Evolutionary conservation across 1,284 basidiomycete species (phyloP).

Genomic region (Apiotrichum brassicae): DNA sequence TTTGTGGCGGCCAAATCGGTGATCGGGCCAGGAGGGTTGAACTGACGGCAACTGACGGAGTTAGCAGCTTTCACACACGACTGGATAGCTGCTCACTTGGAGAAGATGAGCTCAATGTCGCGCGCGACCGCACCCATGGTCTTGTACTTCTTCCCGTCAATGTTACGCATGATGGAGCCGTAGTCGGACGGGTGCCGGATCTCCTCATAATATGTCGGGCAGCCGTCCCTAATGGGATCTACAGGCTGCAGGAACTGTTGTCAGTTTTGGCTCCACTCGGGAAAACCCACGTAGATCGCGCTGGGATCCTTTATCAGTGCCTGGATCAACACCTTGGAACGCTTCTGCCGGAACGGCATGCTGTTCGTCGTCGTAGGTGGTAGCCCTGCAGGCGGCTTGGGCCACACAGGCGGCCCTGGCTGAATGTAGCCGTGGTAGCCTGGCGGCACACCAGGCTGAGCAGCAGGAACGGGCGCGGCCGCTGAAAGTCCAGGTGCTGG

Average conservation of each 20-base stretch:
- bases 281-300: constrained; percentile 52
- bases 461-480: neutral
- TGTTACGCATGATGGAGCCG: constrained; percentile 69
- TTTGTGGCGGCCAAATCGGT: constrained; percentile 67
- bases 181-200: constrained; percentile 94
- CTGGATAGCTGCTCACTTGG: constrained; percentile 54
- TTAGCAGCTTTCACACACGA: neutral
- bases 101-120: constrained; percentile 78
- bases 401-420: constrained; percentile 38
- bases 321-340: constrained; percentile 68
- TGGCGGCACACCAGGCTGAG: neutral
- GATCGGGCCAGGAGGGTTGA: constrained; percentile 64
- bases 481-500: neutral
- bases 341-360: constrained; percentile 63
- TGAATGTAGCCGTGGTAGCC: constrained; percentile 29
- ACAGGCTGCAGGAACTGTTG: constrained; percentile 69
- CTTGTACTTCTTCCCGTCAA: constrained; percentile 58
- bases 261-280: neutral
- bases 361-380: constrained; percentile 25
- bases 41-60: constrained; percentile 58
- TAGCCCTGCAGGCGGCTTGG: constrained; percentile 29
- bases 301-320: constrained; percentile 62
- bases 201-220: constrained; percentile 90
- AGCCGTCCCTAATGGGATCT: constrained; percentile 73
- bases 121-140: constrained; percentile 74